These are phyloP conservation scores for Earliella scabrosa DNA, from an alignment of 1,284 basidiomycete species.

Conservation along the genomic window DNA sequence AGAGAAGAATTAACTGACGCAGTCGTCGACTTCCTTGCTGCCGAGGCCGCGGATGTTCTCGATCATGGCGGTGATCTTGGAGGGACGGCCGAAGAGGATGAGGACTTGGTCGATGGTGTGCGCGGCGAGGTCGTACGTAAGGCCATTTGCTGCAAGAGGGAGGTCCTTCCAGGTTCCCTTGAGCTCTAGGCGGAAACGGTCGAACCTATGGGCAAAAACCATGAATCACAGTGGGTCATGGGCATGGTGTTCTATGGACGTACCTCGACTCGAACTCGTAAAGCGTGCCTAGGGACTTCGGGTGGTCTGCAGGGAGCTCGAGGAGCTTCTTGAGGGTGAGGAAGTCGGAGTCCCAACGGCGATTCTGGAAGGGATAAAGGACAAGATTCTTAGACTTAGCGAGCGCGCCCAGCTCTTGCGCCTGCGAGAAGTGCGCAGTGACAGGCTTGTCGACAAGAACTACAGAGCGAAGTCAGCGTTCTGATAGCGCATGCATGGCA, in stretches of 20 bases:
- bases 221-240: neutral
- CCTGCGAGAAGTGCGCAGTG: slow-evolving; percentile 68
- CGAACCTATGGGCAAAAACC: slow-evolving; percentile 56
- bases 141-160: slow-evolving; percentile 54
- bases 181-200: slow-evolving; percentile 71
- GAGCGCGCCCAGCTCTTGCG: slow-evolving; percentile 66
- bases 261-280: slow-evolving; percentile 81
- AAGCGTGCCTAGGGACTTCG: slow-evolving; percentile 62
- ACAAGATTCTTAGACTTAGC: slow-evolving; percentile 71
- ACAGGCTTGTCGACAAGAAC: slow-evolving; percentile 88
- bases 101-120: slow-evolving; percentile 83
- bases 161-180: slow-evolving; percentile 78
- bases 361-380: slow-evolving; percentile 82
- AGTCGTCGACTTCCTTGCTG: slow-evolving; percentile 68
- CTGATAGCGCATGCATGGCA: neutral
- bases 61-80: slow-evolving; percentile 69
- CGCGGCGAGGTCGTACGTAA: slow-evolving; percentile 67
- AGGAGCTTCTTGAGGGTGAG: slow-evolving; percentile 74
- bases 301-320: slow-evolving; percentile 51
- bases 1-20: too few species aligned
- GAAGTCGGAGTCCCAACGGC: slow-evolving; percentile 86
- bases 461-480: slow-evolving; percentile 30
- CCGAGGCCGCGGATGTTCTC: slow-evolving; percentile 72
- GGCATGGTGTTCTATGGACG: slow-evolving; percentile 27
- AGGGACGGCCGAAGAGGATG: slow-evolving; percentile 77